A percentile compares a stretch with the other conserved stretches of the same genome.
Conservation (phyloP, 2,329 filamentous ascomycete species). For the Macrophomina pseudophaseolina region DNA sequence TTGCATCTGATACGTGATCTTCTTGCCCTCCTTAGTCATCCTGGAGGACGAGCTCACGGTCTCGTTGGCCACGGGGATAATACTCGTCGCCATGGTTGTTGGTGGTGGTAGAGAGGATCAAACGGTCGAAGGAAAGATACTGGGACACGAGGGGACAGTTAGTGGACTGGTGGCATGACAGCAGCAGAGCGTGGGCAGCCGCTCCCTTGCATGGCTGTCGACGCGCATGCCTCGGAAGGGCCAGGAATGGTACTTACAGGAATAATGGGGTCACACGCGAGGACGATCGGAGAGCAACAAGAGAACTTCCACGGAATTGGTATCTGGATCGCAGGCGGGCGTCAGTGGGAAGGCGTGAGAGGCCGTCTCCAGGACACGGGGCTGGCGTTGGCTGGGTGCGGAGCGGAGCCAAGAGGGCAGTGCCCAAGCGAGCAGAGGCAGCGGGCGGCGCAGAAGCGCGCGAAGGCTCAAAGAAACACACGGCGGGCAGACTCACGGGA, state of each 20-base stretch:
- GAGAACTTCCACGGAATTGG: constrained; percentile 13
- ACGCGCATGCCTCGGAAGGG: constrained; percentile 24
- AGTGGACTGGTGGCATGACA: constrained; percentile 22
- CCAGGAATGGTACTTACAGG: constrained; percentile 27
- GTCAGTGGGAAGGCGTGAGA: constrained; percentile 3
- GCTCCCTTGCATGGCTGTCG: constrained; percentile 26
- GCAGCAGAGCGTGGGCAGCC: constrained; percentile 25
- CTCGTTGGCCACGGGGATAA: constrained; percentile 62
- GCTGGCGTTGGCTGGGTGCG: constrained; percentile 6
- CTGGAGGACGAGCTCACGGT: constrained; percentile 59
- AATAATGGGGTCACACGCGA: constrained; percentile 16
- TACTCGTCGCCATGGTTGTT: constrained; percentile 38
- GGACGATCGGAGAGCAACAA: constrained; percentile 13
- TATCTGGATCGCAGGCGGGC: constrained; percentile 8
- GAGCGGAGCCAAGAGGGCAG: constrained; percentile 3
- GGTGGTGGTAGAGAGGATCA: neutral
- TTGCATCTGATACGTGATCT: constrained; percentile 78
- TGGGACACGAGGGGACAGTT: constrained; percentile 20
- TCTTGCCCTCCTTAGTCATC: constrained; percentile 74
- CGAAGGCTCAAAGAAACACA: neutral
- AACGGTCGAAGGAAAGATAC: constrained; percentile 15
- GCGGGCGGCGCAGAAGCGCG: neutral
- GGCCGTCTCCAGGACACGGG: neutral
- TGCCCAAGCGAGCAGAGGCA: neutral
- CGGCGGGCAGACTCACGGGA: neutral